These are phyloP conservation scores for Candida xyloterini DNA, from an alignment of 805 yeast genomes.

Conservation along the genomic window DNA sequence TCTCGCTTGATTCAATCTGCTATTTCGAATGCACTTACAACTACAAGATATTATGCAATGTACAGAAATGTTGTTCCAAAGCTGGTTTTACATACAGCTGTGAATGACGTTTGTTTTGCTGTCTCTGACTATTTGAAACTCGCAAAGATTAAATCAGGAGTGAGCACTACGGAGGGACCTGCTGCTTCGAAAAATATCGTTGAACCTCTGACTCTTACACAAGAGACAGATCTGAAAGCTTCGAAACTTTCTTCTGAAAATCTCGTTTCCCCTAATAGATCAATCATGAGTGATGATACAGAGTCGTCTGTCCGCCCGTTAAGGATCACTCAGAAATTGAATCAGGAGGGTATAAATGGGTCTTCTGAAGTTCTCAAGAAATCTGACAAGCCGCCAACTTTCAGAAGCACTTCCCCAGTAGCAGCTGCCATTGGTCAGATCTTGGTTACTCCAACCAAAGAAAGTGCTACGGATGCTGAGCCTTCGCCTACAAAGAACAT, in stretches of 20 bases:
- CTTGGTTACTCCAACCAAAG: constrained; percentile 17
- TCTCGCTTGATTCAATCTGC: constrained; percentile 57
- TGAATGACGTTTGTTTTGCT: constrained; percentile 67
- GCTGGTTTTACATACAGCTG: constrained; percentile 68
- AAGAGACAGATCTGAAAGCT: neutral
- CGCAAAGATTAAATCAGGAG: constrained; percentile 39
- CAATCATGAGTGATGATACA: constrained; percentile 17
- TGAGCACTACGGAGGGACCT: constrained; percentile 4
- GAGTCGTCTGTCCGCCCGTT: constrained; percentile 61
- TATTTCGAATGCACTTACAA: constrained; percentile 70
- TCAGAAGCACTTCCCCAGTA: constrained; percentile 8
- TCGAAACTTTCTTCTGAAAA: neutral
- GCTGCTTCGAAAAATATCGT: neutral
- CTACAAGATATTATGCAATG: constrained; percentile 69
- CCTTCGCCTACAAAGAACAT: constrained; percentile 14
- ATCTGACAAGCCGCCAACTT: constrained; percentile 8
- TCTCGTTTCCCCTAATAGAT: constrained; percentile 10
- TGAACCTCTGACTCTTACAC: neutral
- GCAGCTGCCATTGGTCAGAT: constrained; percentile 15
- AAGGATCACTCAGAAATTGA: constrained; percentile 58
- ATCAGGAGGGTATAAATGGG: constrained; percentile 24
- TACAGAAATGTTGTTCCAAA: constrained; percentile 66
- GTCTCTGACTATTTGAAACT: constrained; percentile 59
- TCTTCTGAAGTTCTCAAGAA: constrained; percentile 12
- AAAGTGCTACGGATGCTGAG: constrained; percentile 3